phyloP scores from a whole-genome alignment of 2,329 filamentous ascomycete species.

The Aspergillus glaucus region DNA sequence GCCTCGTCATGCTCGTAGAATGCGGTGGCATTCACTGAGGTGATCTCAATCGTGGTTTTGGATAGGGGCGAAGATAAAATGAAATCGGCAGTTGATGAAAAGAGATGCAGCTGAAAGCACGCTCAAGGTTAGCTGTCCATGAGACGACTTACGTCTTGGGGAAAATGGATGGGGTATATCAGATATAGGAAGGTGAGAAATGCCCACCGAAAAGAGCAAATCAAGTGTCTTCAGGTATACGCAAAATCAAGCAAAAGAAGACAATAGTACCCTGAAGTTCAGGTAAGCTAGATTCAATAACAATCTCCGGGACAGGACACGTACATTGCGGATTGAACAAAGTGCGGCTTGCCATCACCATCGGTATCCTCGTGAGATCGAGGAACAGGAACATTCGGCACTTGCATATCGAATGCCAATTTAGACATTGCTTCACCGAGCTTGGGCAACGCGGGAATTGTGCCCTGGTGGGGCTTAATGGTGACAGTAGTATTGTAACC shows the following conservation, averaged over 20 bases:
- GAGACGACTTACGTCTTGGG: neutral
- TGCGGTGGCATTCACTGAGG: slow-evolving; percentile 74
- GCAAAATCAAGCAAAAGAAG: neutral
- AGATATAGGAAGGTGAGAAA: slow-evolving; percentile 4
- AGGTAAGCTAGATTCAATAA: slow-evolving; percentile 5
- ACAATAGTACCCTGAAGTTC: neutral
- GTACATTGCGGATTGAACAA: slow-evolving; percentile 74
- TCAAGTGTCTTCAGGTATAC: slow-evolving; percentile 2
- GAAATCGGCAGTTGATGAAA: slow-evolving; percentile 82
- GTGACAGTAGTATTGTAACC: slow-evolving; percentile 76
- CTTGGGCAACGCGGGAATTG: slow-evolving; percentile 65
- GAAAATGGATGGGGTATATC: neutral
- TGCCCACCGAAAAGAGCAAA: slow-evolving; percentile 5
- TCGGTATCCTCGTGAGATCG: slow-evolving; percentile 37
- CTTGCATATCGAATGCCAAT: slow-evolving; percentile 64
- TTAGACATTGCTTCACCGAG: slow-evolving; percentile 67
- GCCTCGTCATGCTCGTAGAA: slow-evolving; percentile 74
- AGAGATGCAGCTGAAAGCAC: slow-evolving; percentile 58
- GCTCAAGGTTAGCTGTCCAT: slow-evolving; percentile 7
- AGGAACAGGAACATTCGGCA: slow-evolving; percentile 61
- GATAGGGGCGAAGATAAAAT: slow-evolving; percentile 71
- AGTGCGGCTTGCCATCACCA: slow-evolving; percentile 51
- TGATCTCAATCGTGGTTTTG: slow-evolving; percentile 68
- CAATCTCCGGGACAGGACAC: slow-evolving; percentile 19
- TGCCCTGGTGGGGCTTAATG: slow-evolving; percentile 62